Conservation (phyloP, 129 eudicot genomes). For the Lactuca sativa region DNA sequence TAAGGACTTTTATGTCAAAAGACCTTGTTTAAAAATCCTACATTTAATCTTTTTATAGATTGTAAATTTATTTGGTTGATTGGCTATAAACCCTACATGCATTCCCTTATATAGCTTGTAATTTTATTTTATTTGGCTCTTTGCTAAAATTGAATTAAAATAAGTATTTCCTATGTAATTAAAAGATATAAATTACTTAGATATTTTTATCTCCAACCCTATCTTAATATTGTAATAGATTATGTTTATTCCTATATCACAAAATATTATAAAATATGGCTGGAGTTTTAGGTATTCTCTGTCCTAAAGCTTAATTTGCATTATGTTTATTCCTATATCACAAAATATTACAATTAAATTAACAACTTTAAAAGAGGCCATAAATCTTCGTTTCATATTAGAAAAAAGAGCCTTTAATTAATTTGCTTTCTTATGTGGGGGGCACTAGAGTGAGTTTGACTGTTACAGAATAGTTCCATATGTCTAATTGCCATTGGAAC, state of each 20-base stretch:
- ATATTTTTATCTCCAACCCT: not conserved
- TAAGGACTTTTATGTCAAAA: too few relatives aligned
- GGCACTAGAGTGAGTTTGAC: not conserved
- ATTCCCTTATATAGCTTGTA: too few relatives aligned
- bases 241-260: slow-evolving; percentile 7
- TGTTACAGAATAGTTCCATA: not conserved
- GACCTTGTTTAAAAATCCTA: too few relatives aligned
- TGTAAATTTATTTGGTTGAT: too few relatives aligned
- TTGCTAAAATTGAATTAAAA: too few relatives aligned
- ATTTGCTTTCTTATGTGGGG: not conserved
- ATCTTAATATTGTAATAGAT: slow-evolving; percentile 1
- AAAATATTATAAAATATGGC: slow-evolving; percentile 7
- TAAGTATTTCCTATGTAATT: too few relatives aligned
- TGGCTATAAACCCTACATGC: too few relatives aligned
- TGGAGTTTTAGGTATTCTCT: slow-evolving; percentile 6
- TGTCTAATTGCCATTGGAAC: not conserved
- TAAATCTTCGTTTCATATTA: not conserved
- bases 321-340: too few relatives aligned
- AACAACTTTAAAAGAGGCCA: slow-evolving; percentile 3
- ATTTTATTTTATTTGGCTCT: too few relatives aligned
- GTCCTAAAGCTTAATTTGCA: too few relatives aligned
- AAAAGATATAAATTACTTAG: not conserved
- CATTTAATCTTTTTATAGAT: too few relatives aligned
- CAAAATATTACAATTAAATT: slow-evolving; percentile 1
- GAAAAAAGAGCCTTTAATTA: not conserved